Evolutionary conservation across 208 protist species (phyloP).

Genomic region (Acanthamoeba lenticulata): DNA sequence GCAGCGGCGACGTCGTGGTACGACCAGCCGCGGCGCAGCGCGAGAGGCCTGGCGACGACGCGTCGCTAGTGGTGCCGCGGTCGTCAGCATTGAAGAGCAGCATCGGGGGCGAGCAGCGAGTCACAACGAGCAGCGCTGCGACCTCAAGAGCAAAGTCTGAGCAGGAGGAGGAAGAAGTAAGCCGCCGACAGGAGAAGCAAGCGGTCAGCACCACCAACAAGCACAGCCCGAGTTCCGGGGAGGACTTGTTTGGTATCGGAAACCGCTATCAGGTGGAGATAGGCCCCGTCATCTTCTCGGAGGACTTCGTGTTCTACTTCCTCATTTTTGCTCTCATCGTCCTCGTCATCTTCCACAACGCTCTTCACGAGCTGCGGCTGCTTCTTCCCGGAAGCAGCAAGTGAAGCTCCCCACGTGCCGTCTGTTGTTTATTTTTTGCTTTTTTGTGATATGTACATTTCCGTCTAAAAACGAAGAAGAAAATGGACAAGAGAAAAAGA

Average conservation of each 20-base stretch:
- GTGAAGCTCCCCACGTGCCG: too few species aligned
- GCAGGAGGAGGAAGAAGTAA: too few species aligned
- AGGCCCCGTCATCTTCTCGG: not conserved
- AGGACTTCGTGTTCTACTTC: slow-evolving; percentile 40
- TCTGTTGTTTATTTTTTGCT: too few species aligned
- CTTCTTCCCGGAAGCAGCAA: not conserved
- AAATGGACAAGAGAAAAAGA: too few species aligned
- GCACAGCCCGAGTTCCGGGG: not conserved
- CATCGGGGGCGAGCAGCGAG: not conserved
- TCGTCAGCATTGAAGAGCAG: not conserved
- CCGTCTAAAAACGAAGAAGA: too few species aligned
- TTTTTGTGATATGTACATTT: too few species aligned
- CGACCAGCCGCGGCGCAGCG: not conserved
- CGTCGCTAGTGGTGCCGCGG: too few species aligned
- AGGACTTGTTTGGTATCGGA: not conserved
- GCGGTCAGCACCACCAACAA: not conserved
- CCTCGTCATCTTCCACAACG: slow-evolving; percentile 29
- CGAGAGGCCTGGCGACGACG: not conserved
- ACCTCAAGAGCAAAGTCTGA: not conserved
- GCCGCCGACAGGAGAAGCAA: not conserved
- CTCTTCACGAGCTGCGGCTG: not conserved
- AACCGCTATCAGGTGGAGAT: not conserved
- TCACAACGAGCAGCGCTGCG: not conserved
- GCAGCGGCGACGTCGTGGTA: not conserved
- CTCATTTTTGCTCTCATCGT: not conserved